Conservation (phyloP, 768 basidiomycete species). For the Thelephora ganbajun region DNA sequence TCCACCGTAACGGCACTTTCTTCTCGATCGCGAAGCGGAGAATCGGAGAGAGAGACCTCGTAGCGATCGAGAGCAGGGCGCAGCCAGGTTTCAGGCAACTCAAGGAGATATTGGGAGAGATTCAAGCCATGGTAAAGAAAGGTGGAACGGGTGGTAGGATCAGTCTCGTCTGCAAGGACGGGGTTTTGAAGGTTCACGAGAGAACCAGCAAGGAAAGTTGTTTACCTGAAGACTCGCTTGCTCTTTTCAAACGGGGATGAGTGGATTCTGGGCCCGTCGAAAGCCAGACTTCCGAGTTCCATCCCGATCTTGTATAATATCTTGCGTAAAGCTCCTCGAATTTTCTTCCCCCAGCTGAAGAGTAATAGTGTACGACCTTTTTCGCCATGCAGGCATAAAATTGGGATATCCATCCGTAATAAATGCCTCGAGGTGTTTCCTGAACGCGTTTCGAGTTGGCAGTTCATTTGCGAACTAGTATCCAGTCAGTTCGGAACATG, state of each 20-base stretch:
- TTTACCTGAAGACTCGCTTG: conserved; percentile 31
- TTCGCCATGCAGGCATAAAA: too few relatives aligned
- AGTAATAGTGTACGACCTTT: too few relatives aligned
- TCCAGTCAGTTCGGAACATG: too few relatives aligned
- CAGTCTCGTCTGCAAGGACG: conserved; percentile 35
- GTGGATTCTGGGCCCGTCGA: too few relatives aligned
- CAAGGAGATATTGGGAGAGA: conserved; percentile 15
- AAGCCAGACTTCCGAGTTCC: too few relatives aligned
- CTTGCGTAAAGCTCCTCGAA: too few relatives aligned
- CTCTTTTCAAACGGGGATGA: conserved; percentile 7
- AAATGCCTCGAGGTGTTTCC: too few relatives aligned
- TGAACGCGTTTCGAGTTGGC: too few relatives aligned
- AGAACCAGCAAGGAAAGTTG: conserved; percentile 28
- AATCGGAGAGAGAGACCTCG: conserved; percentile 10
- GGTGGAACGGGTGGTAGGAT: conserved; percentile 39
- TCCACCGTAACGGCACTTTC: conserved; percentile 44
- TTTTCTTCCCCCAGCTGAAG: too few relatives aligned
- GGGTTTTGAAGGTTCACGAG: conserved; percentile 33
- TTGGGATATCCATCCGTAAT: too few relatives aligned
- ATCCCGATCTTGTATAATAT: too few relatives aligned
- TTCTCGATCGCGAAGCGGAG: conserved; percentile 29
- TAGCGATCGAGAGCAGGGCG: conserved; percentile 11
- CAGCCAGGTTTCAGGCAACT: conserved; percentile 20
- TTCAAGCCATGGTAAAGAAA: conserved; percentile 34
- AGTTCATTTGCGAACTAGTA: too few relatives aligned